Conservation (phyloP, 225 moss, liverwort and hornwort genomes). For the Pseudoscleropodium purum region DNA sequence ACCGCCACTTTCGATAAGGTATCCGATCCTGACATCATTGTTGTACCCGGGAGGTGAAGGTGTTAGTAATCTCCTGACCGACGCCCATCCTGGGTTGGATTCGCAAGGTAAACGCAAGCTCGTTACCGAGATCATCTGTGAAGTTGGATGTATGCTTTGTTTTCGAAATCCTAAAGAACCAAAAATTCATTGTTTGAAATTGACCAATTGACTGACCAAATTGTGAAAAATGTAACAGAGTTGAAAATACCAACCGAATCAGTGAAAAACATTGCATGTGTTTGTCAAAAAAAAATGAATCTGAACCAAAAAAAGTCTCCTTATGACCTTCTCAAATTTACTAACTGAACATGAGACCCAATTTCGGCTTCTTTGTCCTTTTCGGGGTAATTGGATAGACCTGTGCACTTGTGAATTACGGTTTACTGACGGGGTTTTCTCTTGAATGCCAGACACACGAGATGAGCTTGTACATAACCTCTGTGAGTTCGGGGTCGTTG, state of each 20-base stretch:
- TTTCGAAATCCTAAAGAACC: too few relatives aligned
- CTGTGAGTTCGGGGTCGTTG: conserved; percentile 46
- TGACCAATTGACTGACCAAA: background rate
- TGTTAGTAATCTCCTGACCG: conserved; percentile 5
- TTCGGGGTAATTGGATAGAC: background rate
- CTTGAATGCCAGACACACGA: conserved; percentile 24
- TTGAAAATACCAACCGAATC: background rate
- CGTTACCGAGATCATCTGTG: background rate
- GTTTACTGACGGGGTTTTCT: background rate
- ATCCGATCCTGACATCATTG: conserved; percentile 32
- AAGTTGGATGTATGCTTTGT: background rate
- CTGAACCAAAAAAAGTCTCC: background rate
- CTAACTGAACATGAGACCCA: background rate
- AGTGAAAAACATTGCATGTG: background rate
- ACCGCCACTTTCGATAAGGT: conserved; percentile 36
- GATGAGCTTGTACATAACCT: conserved; percentile 40
- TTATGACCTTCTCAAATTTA: background rate
- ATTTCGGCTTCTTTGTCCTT: background rate
- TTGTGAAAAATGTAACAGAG: background rate
- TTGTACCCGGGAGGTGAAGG: conserved; percentile 51
- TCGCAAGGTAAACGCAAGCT: conserved; percentile 18
- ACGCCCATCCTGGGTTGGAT: conserved; percentile 42
- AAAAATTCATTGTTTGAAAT: background rate
- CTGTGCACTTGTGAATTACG: background rate
- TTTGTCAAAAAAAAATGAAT: background rate